phyloP scores from a whole-genome alignment of 2,329 filamentous ascomycete genomes.

The Penicillium sp. region DNA sequence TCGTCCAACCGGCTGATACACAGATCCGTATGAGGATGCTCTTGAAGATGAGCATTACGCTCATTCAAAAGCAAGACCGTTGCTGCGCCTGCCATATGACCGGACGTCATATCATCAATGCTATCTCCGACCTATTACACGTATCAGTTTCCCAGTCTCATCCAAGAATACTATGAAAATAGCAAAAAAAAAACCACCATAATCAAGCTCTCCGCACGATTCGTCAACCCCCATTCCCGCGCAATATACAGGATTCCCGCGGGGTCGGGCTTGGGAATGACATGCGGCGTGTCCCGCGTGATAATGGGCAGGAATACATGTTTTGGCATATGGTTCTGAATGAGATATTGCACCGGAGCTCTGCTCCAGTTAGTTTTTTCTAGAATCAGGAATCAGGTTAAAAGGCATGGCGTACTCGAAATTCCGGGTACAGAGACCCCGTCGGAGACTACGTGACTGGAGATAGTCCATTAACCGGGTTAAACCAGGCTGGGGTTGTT shows the following conservation, averaged over 20 bases:
- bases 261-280: conserved; percentile 73
- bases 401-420: conserved; percentile 58
- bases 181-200: conserved; percentile 28
- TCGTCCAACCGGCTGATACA: conserved; percentile 69
- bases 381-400: neutral
- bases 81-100: conserved; percentile 73
- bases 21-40: conserved; percentile 71
- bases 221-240: conserved; percentile 61
- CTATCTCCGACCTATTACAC: conserved; percentile 59
- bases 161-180: neutral
- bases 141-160: neutral
- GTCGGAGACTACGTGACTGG: conserved; percentile 59
- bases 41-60: conserved; percentile 65
- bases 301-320: conserved; percentile 71
- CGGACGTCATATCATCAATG: conserved; percentile 89
- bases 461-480: conserved; percentile 75
- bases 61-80: conserved; percentile 85
- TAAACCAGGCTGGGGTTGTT: conserved; percentile 78
- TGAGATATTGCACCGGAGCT: conserved; percentile 41
- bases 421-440: conserved; percentile 90
- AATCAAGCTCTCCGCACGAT: conserved; percentile 40
- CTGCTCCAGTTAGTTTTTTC: conserved; percentile 16
- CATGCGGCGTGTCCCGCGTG: conserved; percentile 67
- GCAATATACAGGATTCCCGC: conserved; percentile 86
- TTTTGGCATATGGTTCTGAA: conserved; percentile 66